A percentile compares a stretch with the other conserved stretches of the same genome.
phyloP scores from a whole-genome alignment of 768 basidiomycete species.

The Cyathus striatus region DNA sequence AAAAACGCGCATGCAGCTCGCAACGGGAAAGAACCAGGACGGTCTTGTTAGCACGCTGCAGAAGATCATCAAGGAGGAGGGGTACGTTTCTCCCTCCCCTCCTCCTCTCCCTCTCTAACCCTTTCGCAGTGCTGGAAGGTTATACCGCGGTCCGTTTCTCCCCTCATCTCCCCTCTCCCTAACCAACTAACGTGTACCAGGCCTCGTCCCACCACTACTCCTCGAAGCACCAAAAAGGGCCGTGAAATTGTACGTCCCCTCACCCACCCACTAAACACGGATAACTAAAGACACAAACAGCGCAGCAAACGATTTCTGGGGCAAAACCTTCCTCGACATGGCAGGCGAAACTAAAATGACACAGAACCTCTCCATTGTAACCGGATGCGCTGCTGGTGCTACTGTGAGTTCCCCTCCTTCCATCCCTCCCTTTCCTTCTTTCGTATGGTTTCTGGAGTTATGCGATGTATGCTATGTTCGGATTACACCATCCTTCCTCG shows the following conservation, averaged over 20 bases:
- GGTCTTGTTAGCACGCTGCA: conserved; percentile 82
- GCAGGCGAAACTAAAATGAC: conserved; percentile 83
- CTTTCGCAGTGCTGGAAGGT: conserved; percentile 70
- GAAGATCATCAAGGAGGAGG: conserved; percentile 85
- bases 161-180: too few relatives aligned
- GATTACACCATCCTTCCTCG: too few relatives aligned
- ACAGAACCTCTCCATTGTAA: conserved; percentile 79
- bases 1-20: conserved; percentile 98
- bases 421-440: too few relatives aligned
- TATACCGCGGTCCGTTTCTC: too few relatives aligned
- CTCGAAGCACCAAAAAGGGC: conserved; percentile 98
- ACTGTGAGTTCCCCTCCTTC: too few relatives aligned
- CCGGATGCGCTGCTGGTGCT: conserved; percentile 92
- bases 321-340: conserved; percentile 61
- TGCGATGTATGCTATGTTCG: too few relatives aligned
- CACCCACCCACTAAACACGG: not conserved
- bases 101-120: not conserved
- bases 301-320: conserved; percentile 95
- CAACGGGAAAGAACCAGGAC: conserved; percentile 68
- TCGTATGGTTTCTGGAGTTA: too few relatives aligned
- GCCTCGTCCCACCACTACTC: conserved; percentile 91
- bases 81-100: conserved; percentile 44
- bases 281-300: conserved; percentile 6
- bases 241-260: conserved; percentile 73
- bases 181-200: too few relatives aligned